These are phyloP conservation scores for Chamaecrista fasciculata DNA, from an alignment of 306 rosid species.

Conservation along the genomic window DNA sequence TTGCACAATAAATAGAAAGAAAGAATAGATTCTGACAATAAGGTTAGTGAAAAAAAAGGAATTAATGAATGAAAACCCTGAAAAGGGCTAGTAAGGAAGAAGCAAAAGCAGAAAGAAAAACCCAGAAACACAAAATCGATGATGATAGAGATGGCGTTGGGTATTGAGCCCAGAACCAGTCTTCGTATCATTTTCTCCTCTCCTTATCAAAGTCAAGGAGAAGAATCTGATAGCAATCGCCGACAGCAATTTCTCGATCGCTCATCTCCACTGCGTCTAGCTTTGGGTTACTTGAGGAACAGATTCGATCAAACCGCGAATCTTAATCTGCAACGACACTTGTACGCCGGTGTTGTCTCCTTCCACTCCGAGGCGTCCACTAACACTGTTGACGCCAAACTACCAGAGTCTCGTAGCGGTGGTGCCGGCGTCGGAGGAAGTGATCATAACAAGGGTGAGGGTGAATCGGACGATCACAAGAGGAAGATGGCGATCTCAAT, in stretches of 20 bases:
- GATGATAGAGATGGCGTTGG: no score
- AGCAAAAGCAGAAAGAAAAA: no score
- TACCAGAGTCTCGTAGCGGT: conserved; percentile 30
- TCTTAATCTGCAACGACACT: background rate
- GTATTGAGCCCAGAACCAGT: background rate
- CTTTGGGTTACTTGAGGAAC: conserved; percentile 12
- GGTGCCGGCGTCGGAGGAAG: conserved; percentile 29
- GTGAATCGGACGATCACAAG: conserved; percentile 45
- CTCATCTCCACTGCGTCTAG: background rate
- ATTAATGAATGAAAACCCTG: no score
- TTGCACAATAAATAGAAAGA: no score
- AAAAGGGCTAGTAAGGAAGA: no score
- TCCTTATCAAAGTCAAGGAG: no score
- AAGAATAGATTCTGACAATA: no score
- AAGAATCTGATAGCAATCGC: background rate
- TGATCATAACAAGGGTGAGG: conserved; percentile 42
- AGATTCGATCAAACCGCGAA: background rate
- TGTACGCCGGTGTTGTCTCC: conserved; percentile 40
- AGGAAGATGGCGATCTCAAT: conserved; percentile 59
- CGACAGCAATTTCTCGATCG: background rate
- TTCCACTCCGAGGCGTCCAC: conserved; percentile 36
- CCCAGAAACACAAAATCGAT: no score
- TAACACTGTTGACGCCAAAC: conserved; percentile 31
- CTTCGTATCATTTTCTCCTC: no score
- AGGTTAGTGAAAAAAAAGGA: no score